Conservation (phyloP, 2,329 filamentous ascomycete genomes). For the Aspergillus aculeatus region DNA sequence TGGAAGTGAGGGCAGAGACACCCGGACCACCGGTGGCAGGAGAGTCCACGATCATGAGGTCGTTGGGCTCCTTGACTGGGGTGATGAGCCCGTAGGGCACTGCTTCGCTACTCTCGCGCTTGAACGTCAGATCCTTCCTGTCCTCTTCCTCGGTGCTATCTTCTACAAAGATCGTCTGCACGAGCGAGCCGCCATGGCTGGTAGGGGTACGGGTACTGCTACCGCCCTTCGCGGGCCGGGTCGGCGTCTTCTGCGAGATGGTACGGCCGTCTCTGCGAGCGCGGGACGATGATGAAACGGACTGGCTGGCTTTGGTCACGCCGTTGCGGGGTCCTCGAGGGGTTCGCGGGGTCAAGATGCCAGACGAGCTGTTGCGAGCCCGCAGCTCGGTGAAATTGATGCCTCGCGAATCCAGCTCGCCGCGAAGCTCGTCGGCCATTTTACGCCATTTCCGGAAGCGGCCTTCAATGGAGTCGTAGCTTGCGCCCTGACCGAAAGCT, state of each 20-base stretch:
- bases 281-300: constrained; percentile 8
- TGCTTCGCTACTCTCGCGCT: constrained; percentile 2
- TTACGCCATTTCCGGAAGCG: constrained; percentile 48
- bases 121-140: constrained; percentile 2
- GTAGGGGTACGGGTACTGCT: background rate
- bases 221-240: background rate
- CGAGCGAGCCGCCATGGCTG: background rate
- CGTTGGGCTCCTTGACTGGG: background rate
- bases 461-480: constrained; percentile 50
- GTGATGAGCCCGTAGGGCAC: background rate
- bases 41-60: background rate
- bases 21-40: background rate
- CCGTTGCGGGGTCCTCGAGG: constrained; percentile 19
- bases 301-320: constrained; percentile 14
- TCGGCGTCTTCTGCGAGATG: constrained; percentile 3
- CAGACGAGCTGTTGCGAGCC: constrained; percentile 6
- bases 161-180: constrained; percentile 20
- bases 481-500: constrained; percentile 48
- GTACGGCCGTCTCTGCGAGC: background rate
- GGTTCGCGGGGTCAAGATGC: constrained; percentile 13
- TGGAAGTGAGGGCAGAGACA: background rate
- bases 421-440: constrained; percentile 36
- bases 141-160: constrained; percentile 6
- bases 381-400: constrained; percentile 8
- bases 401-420: constrained; percentile 21